These are phyloP conservation scores for Blastocystis sp. DNA, from an alignment of 352 stramenopile genomes.

Conservation along the genomic window DNA sequence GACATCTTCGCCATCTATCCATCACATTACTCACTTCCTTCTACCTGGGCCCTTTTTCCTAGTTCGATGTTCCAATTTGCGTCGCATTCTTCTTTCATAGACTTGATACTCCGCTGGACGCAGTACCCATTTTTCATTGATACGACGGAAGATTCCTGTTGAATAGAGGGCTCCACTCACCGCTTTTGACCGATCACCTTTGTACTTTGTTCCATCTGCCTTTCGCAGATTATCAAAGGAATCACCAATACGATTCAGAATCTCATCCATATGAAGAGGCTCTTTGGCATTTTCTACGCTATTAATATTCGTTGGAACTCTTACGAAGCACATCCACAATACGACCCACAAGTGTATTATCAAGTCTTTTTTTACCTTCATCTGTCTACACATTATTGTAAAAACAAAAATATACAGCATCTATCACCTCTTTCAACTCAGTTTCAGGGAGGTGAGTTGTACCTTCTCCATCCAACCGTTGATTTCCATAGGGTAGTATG, in stretches of 20 bases:
- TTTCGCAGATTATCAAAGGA: conserved; percentile 41
- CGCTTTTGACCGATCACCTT: conserved; percentile 44
- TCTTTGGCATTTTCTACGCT: neutral
- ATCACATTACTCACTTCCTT: neutral
- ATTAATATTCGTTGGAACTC: neutral
- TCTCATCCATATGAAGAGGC: conserved; percentile 33
- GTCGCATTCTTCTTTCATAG: conserved; percentile 33
- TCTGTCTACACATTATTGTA: neutral
- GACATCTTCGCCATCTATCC: neutral
- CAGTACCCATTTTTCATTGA: conserved; percentile 31
- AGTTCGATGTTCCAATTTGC: conserved; percentile 13
- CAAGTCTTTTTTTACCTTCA: neutral
- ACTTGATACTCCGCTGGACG: neutral
- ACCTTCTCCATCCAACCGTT: conserved; percentile 19
- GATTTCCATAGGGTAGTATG: conserved; percentile 11
- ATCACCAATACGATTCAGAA: conserved; percentile 28
- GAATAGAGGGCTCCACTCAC: conserved; percentile 56
- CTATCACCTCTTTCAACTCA: conserved; percentile 21
- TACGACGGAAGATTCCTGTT: conserved; percentile 46
- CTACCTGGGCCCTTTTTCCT: neutral
- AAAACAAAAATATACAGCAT: neutral
- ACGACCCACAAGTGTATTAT: conserved; percentile 19
- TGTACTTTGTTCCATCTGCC: conserved; percentile 57
- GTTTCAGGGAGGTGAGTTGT: neutral
- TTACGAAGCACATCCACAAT: conserved; percentile 44